A percentile compares a stretch with the other conserved stretches of the same genome.
phyloP scores from a whole-genome alignment of 2,329 filamentous ascomycete genomes.

The Arthrobotrys megalospora region DNA sequence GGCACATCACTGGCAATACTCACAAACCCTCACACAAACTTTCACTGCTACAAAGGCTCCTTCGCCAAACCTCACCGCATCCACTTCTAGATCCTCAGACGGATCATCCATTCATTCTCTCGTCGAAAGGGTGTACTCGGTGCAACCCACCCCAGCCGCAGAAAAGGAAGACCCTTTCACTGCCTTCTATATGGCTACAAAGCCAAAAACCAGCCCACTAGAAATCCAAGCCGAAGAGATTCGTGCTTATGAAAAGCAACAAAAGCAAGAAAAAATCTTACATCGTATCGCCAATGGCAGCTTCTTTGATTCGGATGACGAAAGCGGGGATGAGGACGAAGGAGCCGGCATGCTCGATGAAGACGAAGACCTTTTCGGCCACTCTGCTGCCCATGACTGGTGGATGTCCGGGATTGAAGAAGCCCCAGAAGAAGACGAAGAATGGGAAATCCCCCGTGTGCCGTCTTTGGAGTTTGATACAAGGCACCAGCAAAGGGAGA shows the following conservation, averaged over 20 bases:
- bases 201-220: slow-evolving; percentile 21
- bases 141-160: neutral
- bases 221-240: slow-evolving; percentile 35
- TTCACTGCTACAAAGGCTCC: slow-evolving; percentile 16
- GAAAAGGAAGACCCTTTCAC: slow-evolving; percentile 49
- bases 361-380: slow-evolving; percentile 27
- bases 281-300: slow-evolving; percentile 39
- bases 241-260: slow-evolving; percentile 30
- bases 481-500: slow-evolving; percentile 28
- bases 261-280: slow-evolving; percentile 39
- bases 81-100: slow-evolving; percentile 33
- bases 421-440: slow-evolving; percentile 39
- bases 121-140: slow-evolving; percentile 27
- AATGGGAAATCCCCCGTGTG: slow-evolving; percentile 50
- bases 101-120: slow-evolving; percentile 37
- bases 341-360: neutral
- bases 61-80: slow-evolving; percentile 23
- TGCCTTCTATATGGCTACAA: slow-evolving; percentile 51
- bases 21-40: slow-evolving; percentile 30
- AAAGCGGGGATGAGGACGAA: slow-evolving; percentile 32
- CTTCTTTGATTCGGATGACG: slow-evolving; percentile 48
- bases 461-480: slow-evolving; percentile 55
- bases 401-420: slow-evolving; percentile 54
- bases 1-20: slow-evolving; percentile 42
- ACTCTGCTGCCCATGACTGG: slow-evolving; percentile 38